Base-by-base conservation (phyloP, 805 yeast species). In the Kodamaea neixiangensis region DNA sequence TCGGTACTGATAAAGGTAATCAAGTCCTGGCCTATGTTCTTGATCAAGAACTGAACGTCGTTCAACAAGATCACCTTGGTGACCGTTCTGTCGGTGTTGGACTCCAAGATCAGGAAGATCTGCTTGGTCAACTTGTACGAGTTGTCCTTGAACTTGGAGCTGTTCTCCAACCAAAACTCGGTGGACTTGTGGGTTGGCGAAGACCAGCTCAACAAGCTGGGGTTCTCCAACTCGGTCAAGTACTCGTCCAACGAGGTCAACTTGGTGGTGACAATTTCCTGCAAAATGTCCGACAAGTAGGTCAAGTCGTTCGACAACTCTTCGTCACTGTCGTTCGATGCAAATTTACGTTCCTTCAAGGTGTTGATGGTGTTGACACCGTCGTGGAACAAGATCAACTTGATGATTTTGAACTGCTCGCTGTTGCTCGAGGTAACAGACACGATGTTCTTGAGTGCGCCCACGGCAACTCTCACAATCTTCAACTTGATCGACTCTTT, bases 161-260 rank as follows among this genome's bases (percentile, higher is more conserved):
- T 76, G 65, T 94, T 91, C 55, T 90, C 94, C 54, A 84, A 77
- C 97, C 98, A 94, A 68, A 94, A 94, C 48, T 89, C 90, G 47
- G 81, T 83, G 46, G 89, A 87, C 61, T 83, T 82, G 71, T 94
- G 99, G 18, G 96, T 91, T 48, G 99, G 98, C 2, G 96, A 86
- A 2, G 77, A 62, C 73, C 74, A 73, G 87, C 96, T 89, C 55
- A 82, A 80, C 62, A 94, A 80, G 52, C 80, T 78, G 53, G 88
- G 87, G 51, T 92, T 83, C 54, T 83, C 85, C 54, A 94, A 78
- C 71, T 94, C 98, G 44, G 89, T 83, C 60, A 81, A 76, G 67
- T 93, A 94, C 67, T 92, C 97, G 63, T 94, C 98, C 67, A 93
- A 89, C 1, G 96, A 90, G 3, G 97, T 86, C 74, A 94, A 80